Evolutionary conservation across 352 stramenopile genomes (phyloP), one percentile per base, ranked within the genome.

Genomic region (Thraustotheca clavata): DNA sequence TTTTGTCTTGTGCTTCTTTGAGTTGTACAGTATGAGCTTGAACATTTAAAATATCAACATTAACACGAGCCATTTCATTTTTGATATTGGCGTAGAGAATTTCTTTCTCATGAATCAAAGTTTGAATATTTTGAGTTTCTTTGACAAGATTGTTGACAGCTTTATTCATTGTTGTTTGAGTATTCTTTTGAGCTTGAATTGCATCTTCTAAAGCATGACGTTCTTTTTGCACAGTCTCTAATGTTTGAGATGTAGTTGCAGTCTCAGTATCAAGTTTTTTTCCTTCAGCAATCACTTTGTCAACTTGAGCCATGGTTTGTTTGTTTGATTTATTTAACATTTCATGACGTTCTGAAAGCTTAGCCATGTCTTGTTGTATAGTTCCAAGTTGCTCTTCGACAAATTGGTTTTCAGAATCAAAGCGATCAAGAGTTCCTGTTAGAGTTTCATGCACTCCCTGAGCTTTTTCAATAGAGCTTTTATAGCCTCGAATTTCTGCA

Each of bases 1-100:
- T 67, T 48, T 83, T 80, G 22, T 80, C 71, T 39, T 97, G 75
- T 3, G 79, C 89, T 60, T 97, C 89, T 36, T 80, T 71, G 16
- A 98, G 79, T 59, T 97, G 86, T 18, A 77, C 62, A 34, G 82
- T 90, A 68, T 97, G 87, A 4, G 84, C 84, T 63, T 97, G 73
- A 6, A 93, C 89, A 69, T 98, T 98, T 8, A 98, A 71, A 3
- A 81, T 80, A 49, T 98, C 92, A 11, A 98, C 85, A 29, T 85
- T 82, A 0, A 98, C 79, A 35, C 92, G 83, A 38, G 89, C 86
- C 67, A 98, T 87, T 69, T 98, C 91, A 73, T 98, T 98, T 33
- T 89, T 79, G 50, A 97, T 69, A 35, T 83, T 83, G 3, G 83
- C 83, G 34, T 87, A 73, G 61, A 92, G 83, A 57, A 96, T 86